These are phyloP conservation scores for Ephemerocybe angulata DNA, from an alignment of 768 basidiomycete genomes.

Conservation along the genomic window DNA sequence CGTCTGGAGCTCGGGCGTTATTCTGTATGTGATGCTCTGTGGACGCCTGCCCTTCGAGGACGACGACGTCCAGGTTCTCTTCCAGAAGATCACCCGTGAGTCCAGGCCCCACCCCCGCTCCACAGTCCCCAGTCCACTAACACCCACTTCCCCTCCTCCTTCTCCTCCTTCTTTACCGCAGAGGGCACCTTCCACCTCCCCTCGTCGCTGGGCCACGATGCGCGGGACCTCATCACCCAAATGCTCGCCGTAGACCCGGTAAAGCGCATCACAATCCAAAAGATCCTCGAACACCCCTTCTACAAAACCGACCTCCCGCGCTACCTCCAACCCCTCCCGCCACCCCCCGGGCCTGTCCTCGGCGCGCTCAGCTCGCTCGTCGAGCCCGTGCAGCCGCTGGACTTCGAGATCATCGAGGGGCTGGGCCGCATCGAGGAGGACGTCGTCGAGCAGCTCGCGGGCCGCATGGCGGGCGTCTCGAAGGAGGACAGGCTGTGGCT, in stretches of 20 bases:
- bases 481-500: too few relatives aligned
- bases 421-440: slow-evolving; percentile 90
- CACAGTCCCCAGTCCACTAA: too few relatives aligned
- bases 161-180: slow-evolving; percentile 26
- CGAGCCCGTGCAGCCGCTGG: slow-evolving; percentile 59
- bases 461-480: slow-evolving; percentile 67
- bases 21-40: slow-evolving; percentile 96
- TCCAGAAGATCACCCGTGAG: slow-evolving; percentile 90
- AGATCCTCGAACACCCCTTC: slow-evolving; percentile 89
- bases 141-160: too few relatives aligned
- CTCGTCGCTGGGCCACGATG: slow-evolving; percentile 72
- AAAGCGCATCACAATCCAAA: slow-evolving; percentile 89
- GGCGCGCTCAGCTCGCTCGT: slow-evolving; percentile 72
- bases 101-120: too few relatives aligned
- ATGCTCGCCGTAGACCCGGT: slow-evolving; percentile 96
- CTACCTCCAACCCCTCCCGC: slow-evolving; percentile 83
- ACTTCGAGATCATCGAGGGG: slow-evolving; percentile 87
- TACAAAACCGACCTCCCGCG: slow-evolving; percentile 81
- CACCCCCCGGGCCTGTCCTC: slow-evolving; percentile 71
- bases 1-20: slow-evolving; percentile 99
- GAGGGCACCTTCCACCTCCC: slow-evolving; percentile 89
- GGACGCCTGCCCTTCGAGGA: slow-evolving; percentile 96
- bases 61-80: slow-evolving; percentile 88
- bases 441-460: slow-evolving; percentile 78
- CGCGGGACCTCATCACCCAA: slow-evolving; percentile 70